Evolutionary conservation across 2,329 filamentous ascomycete genomes (phyloP).

Genomic region (Xylariales sp.): DNA sequence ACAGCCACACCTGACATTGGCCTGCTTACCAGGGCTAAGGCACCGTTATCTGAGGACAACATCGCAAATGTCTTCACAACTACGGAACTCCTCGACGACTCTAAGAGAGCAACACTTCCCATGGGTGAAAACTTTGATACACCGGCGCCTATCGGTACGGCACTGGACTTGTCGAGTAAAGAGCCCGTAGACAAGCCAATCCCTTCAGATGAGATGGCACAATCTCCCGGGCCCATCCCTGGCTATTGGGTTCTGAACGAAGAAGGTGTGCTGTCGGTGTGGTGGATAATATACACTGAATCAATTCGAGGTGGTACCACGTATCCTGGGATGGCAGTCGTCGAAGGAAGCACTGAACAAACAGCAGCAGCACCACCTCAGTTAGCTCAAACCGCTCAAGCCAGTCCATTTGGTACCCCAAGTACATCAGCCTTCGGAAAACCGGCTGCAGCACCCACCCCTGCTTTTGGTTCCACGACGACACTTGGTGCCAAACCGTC

Average conservation of each 20-base stretch:
- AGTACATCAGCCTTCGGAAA: constrained; percentile 36
- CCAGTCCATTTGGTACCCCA: constrained; percentile 20
- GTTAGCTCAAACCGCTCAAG: constrained; percentile 25
- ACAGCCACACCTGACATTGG: constrained; percentile 77
- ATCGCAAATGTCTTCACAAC: constrained; percentile 68
- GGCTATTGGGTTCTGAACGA: constrained; percentile 83
- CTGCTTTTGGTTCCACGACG: constrained; percentile 44
- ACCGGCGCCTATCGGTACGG: constrained; percentile 73
- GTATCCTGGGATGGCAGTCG: constrained; percentile 65
- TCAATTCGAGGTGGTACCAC: constrained; percentile 70
- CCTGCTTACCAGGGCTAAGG: constrained; percentile 69
- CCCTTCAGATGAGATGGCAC: constrained; percentile 68
- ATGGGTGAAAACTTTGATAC: constrained; percentile 64
- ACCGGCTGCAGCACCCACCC: constrained; percentile 26
- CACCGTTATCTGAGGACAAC: constrained; percentile 57
- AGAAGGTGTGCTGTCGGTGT: constrained; percentile 77
- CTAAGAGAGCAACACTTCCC: constrained; percentile 69
- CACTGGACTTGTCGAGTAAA: constrained; percentile 77
- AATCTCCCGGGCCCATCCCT: constrained; percentile 77
- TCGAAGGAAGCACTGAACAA: constrained; percentile 28
- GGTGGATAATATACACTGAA: constrained; percentile 91
- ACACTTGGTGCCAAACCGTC: constrained; percentile 47
- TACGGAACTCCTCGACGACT: constrained; percentile 69
- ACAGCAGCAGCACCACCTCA: constrained; percentile 25
- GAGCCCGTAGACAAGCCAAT: constrained; percentile 78